Evolutionary conservation across 345 rosid genomes (phyloP), one percentile per base, ranked within the genome.

Genomic region (Murraya paniculata): DNA sequence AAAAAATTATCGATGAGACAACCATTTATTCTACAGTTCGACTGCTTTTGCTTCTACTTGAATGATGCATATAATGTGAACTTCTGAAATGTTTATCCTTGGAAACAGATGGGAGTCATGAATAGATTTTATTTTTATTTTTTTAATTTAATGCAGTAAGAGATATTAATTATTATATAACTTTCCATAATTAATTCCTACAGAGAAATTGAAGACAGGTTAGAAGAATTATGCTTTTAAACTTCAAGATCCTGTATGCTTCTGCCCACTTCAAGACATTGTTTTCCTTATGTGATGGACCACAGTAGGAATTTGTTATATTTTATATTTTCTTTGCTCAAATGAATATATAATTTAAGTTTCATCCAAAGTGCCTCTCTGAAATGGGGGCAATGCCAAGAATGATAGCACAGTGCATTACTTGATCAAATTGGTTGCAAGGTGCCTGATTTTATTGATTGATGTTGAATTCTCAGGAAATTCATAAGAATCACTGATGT

Each of bases 381-480:
- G 5, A 45, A 45, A 45, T 45, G 50, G 50, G 50, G 50, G 18
- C 50, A 45, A 45, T 45, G 50, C 50, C 50, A 45, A 45, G 50
- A 13, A 13, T 45, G 50, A 45, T 13, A 18, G 50, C 50, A 45
- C 16, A 13, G 18, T 45, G 50, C 18, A 6, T 22, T 4, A 27
- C 8, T 27, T 69, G 59, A 27, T 36, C 58, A 61, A 27, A 14
- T 25, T 45, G 61, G 59, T 61, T 33, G 68, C 18, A 62, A 56
- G 41, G 13, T 72, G 65, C 13, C 65, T 56, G 27, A 74, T 27
- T 61, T 61, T 61, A 41, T 64, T 74, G 60, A 74, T 62, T 33
- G 71, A 48, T 50, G 61, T 64, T 64, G 45, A 31, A 65, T 64
- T 64, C 48, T 41, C 4, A 31, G 38, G 61, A 75, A 45, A 50